Base-by-base conservation (phyloP, 202 grass and related monocot genomes). In the Hordeum pubiflorum region DNA sequence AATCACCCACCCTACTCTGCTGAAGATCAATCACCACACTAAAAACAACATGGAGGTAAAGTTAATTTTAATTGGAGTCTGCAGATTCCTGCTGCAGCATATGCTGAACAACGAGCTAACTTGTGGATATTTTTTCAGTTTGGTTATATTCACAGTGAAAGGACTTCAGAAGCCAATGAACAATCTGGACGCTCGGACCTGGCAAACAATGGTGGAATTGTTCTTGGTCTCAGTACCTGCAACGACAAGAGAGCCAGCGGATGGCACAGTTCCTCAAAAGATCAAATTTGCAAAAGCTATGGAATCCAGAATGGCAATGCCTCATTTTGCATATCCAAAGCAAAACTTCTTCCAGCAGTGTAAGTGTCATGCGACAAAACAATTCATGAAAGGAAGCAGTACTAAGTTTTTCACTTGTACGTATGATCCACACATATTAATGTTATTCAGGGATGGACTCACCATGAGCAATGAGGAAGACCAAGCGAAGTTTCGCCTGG, bases 21-120 rank as follows among this genome's bases (percentile, higher is more conserved):
- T 94, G 78, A 87, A 94, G 72, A 94, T 97, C 75, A 94, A 97
- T 37, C 91, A 89, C 37, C 85, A 94, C 77, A 94, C 83, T 24
- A 46, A 58, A 82, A 94, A 92, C 63, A 97, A 97, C 57, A 88
- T 70, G 71, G 91, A 97, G 94, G 94, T 97, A 89, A 63, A 71
- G 71, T 58, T 8, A 37, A 36, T 10, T 37, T 20, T 77, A 6
- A 26, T 10, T 61, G 26, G 18, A 54, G 17, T 1, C 50, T n/a
- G 50, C 26, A 20, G 36, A 7, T 32, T 29, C 82, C 50, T 79
- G 32, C 31, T 46, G 40, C 22, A 71, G 15, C 23, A 36, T 18
- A 84, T 63, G 75, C 4, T 81, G 58, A 82, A 46, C 39, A 37
- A 21, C 86, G 75, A 58, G 18, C 29, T 87, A 41, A 89, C 62